A percentile compares a stretch with the other conserved stretches of the same genome.
Conservation (phyloP, 2,329 filamentous ascomycete genomes). For the Monilinia fructicola region DNA sequence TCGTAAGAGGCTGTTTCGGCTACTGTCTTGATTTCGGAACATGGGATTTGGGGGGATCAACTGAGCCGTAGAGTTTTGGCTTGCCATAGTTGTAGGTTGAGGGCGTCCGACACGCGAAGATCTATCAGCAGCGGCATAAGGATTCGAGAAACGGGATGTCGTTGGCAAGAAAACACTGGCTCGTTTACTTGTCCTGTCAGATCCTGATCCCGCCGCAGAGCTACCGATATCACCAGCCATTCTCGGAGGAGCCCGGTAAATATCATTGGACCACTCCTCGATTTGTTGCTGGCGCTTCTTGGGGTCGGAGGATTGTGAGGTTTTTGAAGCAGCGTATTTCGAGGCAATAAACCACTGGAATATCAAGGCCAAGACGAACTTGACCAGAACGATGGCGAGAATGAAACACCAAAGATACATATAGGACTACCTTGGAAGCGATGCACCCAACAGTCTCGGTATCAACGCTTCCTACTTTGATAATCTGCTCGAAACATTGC, state of each 20-base stretch:
- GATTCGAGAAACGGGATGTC: slow-evolving; percentile 90
- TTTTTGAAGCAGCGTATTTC: slow-evolving; percentile 80
- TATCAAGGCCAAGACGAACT: slow-evolving; percentile 83
- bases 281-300: slow-evolving; percentile 90
- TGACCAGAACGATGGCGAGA: slow-evolving; percentile 78
- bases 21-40: slow-evolving; percentile 67
- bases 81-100: slow-evolving; percentile 90
- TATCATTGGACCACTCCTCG: slow-evolving; percentile 96
- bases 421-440: slow-evolving; percentile 93
- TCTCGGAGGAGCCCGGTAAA: slow-evolving; percentile 85
- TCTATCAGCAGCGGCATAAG: slow-evolving; percentile 71
- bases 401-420: slow-evolving; percentile 93
- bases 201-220: slow-evolving; percentile 62
- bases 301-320: slow-evolving; percentile 75
- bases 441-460: slow-evolving; percentile 97
- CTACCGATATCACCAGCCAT: slow-evolving; percentile 72
- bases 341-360: slow-evolving; percentile 97
- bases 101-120: slow-evolving; percentile 47
- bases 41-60: slow-evolving; percentile 69
- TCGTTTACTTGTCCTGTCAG: slow-evolving; percentile 75
- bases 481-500: slow-evolving; percentile 86
- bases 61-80: slow-evolving; percentile 71
- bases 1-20: slow-evolving; percentile 64
- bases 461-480: slow-evolving; percentile 94
- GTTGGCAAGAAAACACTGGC: slow-evolving; percentile 83